Base-by-base conservation (phyloP, 148 eudicot species). In the Fagopyrum homotropicum region DNA sequence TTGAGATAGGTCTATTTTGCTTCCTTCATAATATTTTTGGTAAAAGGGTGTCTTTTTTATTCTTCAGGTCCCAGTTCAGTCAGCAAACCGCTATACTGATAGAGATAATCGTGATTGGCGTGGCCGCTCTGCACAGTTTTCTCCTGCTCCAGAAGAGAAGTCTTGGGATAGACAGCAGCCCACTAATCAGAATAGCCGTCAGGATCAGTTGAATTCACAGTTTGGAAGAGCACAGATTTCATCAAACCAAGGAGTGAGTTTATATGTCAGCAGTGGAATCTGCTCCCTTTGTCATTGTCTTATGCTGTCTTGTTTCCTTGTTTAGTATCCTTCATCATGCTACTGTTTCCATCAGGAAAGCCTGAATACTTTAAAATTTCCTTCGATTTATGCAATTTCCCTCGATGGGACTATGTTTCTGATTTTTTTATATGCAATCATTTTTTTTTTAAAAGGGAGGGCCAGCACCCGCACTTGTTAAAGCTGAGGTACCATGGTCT, bases 401-500 rank as follows among this genome's bases (percentile, higher is more conserved):
- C 40, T 35, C 40, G 3, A 35, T 35, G 40, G 1, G 40, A 35
- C 40, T 35, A 35, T 35, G 40, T 35, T 35, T 35, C 40, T 35
- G 40, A 64, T 64, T 64, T 15, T 15, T 15, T 43, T 3, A 11
- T 66, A 66, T 43, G 10, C 9, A 19, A 17, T 57, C 22, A 7
- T 7, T 79, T 64, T 29, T 45, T 54, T 26, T 82, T 72, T 71
- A 45, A n/a, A 83, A 90, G 91, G 97, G 80, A 59, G 87, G 93
- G 60, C 85, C 90, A 50, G 63, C 95, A 69, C 88, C 96, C 78
- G 84, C 92, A 77, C 83, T 90, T 78, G 77, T 86, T 46, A 94
- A 94, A 83, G 97, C 98, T 82, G 98, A 91, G 64, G 90, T 85
- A 35, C 97, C 98, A 73, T 95, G 97, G 98, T 95, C 96, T 30